Percentiles rank a stretch among this genome's conserved stretches.
Conservation (phyloP, 371 early-diverging fungal species). For the Apophysomyces sp. region DNA sequence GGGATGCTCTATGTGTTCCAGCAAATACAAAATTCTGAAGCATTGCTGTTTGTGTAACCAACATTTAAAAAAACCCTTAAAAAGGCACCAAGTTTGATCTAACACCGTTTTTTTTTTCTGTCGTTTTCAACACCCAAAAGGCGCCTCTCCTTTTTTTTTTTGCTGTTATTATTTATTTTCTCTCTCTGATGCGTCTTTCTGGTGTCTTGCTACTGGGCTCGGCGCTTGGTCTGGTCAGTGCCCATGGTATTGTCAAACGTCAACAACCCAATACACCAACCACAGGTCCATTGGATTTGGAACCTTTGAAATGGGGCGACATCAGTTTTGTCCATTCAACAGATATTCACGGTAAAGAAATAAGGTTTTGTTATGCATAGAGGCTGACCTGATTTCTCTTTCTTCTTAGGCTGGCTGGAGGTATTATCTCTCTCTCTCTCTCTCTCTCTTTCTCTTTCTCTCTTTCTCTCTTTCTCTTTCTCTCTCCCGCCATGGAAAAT, state of each 20-base stretch:
- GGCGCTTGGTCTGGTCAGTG: background rate
- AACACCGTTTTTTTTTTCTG: background rate
- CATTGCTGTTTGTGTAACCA: background rate
- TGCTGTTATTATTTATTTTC: background rate
- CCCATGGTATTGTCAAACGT: conserved; percentile 9
- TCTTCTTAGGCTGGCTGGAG: conserved; percentile 36
- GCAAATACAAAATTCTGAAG: too few species aligned
- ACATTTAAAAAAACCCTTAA: too few species aligned
- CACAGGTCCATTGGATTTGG: conserved; percentile 23
- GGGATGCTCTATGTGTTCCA: background rate
- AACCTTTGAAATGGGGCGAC: conserved; percentile 50
- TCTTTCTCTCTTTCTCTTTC: too few species aligned
- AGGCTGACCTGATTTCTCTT: background rate
- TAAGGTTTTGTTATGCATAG: background rate
- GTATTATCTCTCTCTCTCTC: conserved; percentile 6
- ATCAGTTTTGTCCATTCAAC: conserved; percentile 54
- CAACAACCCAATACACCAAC: conserved; percentile 34
- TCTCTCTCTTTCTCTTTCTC: background rate
- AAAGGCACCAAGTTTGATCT: too few species aligned
- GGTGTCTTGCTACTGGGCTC: conserved; percentile 1
- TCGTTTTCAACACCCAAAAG: background rate
- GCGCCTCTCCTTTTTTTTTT: background rate
- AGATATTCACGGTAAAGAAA: conserved; percentile 37
- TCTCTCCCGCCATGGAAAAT: background rate
- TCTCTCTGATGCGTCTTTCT: background rate